These are phyloP conservation scores for Beauveria varroae DNA, from an alignment of 2,329 filamentous ascomycete genomes.

Conservation along the genomic window DNA sequence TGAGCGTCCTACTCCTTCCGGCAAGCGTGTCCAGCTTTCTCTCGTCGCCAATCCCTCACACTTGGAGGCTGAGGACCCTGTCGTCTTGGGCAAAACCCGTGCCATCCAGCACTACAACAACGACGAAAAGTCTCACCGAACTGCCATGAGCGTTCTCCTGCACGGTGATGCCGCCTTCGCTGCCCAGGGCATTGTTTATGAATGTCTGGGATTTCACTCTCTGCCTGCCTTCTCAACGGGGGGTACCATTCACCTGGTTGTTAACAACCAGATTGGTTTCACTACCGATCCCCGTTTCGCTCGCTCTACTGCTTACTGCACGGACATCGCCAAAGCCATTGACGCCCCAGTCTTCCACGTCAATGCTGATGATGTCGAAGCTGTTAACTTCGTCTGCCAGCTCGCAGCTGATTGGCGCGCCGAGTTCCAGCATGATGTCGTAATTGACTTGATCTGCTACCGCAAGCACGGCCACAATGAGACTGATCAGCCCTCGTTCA, in stretches of 20 bases:
- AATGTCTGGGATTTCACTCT: conserved; percentile 95
- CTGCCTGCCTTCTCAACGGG: conserved; percentile 95
- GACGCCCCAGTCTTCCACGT: conserved; percentile 99
- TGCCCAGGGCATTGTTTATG: conserved; percentile 94
- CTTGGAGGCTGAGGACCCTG: conserved; percentile 94
- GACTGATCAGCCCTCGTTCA: conserved; percentile 98
- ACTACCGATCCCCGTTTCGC: conserved; percentile 97
- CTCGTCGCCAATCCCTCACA: conserved; percentile 98
- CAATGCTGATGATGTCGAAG: conserved; percentile 96
- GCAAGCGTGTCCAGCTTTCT: conserved; percentile 98
- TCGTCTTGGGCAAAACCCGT: conserved; percentile 93
- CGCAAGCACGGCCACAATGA: conserved; percentile 99
- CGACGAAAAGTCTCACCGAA: conserved; percentile 80
- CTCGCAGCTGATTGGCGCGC: conserved; percentile 96
- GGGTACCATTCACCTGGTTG: conserved; percentile 91
- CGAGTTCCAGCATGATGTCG: conserved; percentile 96
- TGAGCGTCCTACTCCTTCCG: conserved; percentile 93
- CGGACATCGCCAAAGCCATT: conserved; percentile 97
- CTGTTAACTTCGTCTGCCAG: conserved; percentile 97
- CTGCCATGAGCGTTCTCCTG: conserved; percentile 90
- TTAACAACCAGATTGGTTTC: conserved; percentile 99
- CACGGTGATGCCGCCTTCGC: conserved; percentile 97
- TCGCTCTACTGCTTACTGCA: conserved; percentile 97
- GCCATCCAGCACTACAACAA: conserved; percentile 99
- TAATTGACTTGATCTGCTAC: conserved; percentile 98